Evolutionary conservation across 2,329 filamentous ascomycete species (phyloP), one percentile per base, ranked within the genome.

Genomic region (Aspergillus ustus): DNA sequence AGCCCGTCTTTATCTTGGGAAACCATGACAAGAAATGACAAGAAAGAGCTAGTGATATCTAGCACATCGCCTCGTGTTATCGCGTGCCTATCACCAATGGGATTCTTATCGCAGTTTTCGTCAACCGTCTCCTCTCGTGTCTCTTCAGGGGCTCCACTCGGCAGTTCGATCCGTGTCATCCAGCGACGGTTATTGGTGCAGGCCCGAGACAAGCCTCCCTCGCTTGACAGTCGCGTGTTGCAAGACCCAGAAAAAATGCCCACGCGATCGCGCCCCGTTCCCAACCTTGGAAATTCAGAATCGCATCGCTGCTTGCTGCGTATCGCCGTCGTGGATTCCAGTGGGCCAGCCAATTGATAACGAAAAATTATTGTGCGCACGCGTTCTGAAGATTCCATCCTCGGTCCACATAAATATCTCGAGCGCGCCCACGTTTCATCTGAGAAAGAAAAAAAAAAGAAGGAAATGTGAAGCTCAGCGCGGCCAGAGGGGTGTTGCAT

Each of bases 351-450:
- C 56, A 19, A 4, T 13, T 46, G 56, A 58, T 58, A 40, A 52
- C 37, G 46, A 46, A 25, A 52, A 59, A 40, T 45, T 37, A 46
- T 45, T 52, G 34, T 52, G 43, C 25, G 37, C 49, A 25, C 48
- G 25, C 25, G 25, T 17, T 52, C 25, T 34, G 49, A 44, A 34
- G 37, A 31, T 31, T 52, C 52, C 46, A 59, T 52, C 19, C 22
- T 43, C 44, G 50, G 40, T 59, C 57, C 57, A 59, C 57, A 44
- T 48, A 59, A 29, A 52, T 53, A 59, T 53, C 40, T 19, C 29
- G 40, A 44, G 20, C 20, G 25, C 19, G 11, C 20, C 57, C 49
- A 50, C 43, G 19, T 43, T 25, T 17, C 20, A 25, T 25, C 25
- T 13, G 40, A 54, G 25, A 51, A 13, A 37, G 19, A 28, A 50